Evolutionary conservation across 2,329 filamentous ascomycete genomes (phyloP).

Genomic region (Aotearoamyces nothofagi): DNA sequence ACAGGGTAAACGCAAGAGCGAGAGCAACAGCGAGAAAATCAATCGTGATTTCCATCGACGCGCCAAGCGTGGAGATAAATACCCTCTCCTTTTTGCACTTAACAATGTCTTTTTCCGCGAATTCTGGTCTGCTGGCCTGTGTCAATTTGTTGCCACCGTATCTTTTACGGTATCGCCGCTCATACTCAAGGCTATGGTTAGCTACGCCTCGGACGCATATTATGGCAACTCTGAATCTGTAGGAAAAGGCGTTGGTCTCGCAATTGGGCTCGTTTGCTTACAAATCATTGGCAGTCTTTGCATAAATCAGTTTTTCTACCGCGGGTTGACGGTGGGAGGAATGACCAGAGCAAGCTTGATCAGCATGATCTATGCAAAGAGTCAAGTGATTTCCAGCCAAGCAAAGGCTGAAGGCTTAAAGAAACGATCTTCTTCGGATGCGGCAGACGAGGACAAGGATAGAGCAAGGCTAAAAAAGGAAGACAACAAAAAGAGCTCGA

Average conservation of each 20-base stretch:
- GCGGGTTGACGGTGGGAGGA: slow-evolving; percentile 3
- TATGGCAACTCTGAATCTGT: slow-evolving; percentile 1
- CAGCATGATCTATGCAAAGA: slow-evolving; percentile 2
- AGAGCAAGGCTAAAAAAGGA: slow-evolving; percentile 21
- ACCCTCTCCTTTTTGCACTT: slow-evolving; percentile 1
- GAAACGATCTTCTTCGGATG: background rate
- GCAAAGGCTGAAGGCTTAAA: slow-evolving; percentile 4
- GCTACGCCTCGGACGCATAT: slow-evolving; percentile 3
- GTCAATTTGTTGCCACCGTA: background rate
- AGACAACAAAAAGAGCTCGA: too few species aligned
- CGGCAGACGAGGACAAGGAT: slow-evolving; percentile 5
- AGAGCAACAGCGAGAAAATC: slow-evolving; percentile 1
- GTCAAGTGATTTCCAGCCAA: slow-evolving; percentile 2
- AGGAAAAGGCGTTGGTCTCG: slow-evolving; percentile 1
- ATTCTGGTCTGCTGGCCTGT: slow-evolving; percentile 2
- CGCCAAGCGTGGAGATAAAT: slow-evolving; percentile 2
- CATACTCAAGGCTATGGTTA: slow-evolving; percentile 1
- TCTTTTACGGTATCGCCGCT: slow-evolving; percentile 1
- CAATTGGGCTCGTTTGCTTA: slow-evolving; percentile 1
- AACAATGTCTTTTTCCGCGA: slow-evolving; percentile 1
- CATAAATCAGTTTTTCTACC: slow-evolving; percentile 2
- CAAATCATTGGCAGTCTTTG: background rate
- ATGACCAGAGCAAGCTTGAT: slow-evolving; percentile 2
- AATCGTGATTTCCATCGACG: background rate
- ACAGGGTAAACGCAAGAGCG: background rate